These are phyloP conservation scores for Rhodotorula sphaerocarpa DNA, from an alignment of 768 basidiomycete species.

Conservation along the genomic window DNA sequence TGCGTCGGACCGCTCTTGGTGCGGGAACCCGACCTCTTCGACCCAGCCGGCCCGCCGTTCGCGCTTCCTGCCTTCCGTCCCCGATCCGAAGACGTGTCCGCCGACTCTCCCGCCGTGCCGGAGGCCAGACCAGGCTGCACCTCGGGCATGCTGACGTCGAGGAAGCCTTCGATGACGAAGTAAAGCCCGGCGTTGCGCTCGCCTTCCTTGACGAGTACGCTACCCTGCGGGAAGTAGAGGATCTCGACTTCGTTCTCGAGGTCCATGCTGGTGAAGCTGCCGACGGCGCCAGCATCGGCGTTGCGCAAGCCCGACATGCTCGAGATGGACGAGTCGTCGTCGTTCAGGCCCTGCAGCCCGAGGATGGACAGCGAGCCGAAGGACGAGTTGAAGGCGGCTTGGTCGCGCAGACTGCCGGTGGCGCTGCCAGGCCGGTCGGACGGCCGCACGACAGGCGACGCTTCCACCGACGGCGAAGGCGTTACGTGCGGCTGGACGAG, in stretches of 20 bases:
- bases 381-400: conserved; percentile 40
- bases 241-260: conserved; percentile 96
- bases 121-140: conserved; percentile 24
- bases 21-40: neutral
- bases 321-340: conserved; percentile 40
- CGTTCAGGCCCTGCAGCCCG: conserved; percentile 37
- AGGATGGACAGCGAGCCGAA: conserved; percentile 42
- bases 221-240: conserved; percentile 79
- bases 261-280: conserved; percentile 54
- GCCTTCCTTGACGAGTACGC: conserved; percentile 75
- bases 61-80: neutral
- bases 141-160: conserved; percentile 75
- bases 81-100: neutral
- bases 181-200: conserved; percentile 69
- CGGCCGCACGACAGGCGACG: conserved; percentile 43
- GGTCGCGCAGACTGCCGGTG: conserved; percentile 6
- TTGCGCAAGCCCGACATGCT: conserved; percentile 19
- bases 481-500: conserved; percentile 68
- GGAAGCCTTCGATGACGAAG: conserved; percentile 90
- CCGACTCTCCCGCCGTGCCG: too few species aligned
- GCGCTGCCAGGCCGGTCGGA: neutral
- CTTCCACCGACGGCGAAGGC: conserved; percentile 35
- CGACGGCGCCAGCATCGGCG: conserved; percentile 54
- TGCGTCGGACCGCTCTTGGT: neutral
- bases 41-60: neutral